Base-by-base conservation (phyloP, 73 alveolate genomes). In the Chromera velia region DNA sequence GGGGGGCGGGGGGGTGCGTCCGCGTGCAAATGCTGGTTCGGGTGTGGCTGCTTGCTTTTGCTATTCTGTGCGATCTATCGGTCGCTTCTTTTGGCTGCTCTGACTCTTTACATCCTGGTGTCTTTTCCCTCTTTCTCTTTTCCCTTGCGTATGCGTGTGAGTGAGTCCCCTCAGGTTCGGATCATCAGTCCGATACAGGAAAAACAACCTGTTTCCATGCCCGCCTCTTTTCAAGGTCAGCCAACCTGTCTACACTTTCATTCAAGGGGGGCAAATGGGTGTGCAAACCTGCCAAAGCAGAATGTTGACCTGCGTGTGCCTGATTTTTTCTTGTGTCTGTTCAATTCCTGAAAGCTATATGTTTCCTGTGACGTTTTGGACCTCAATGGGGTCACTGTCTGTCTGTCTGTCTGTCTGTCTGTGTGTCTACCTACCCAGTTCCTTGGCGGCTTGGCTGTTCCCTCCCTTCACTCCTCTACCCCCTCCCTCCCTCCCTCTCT, bases 71-170 rank as follows among this genome's bases (percentile, higher is more conserved):
- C n/a, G n/a, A n/a, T n/a, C n/a, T n/a, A n/a, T n/a, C n/a, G n/a
- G n/a, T n/a, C n/a, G n/a, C n/a, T n/a, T n/a, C n/a, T 55, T 55
- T 55, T 24, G 18, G 63, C 17, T 45, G 63, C 63, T 45, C 63
- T 17, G 24, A 45, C 17, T 9, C 63, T 45, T 45, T 45, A 45
- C 24, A 45, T 45, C 24, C 63, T 9, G 18, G 7, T 17, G 63
- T 45, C 17, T 45, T 7, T 45, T 9, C 17, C 17, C 63, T 45
- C 24, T 49, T 26, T 17, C 26, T 26, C 9, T 22, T 17, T 22
- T 73, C 70, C 34, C 29, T 79, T 48, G 79, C 47, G 46, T 79
- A 47, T 34, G 86, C 70, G 67, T 76, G 70, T 70, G 80, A 32
- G 4, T 13, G 13, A 40, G 4, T 40, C 4, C 22, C 55, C 22